Percentiles rank a stretch among this genome's conserved stretches.
phyloP scores from a whole-genome alignment of 2,329 filamentous ascomycete species.

The Truncatella angustata region DNA sequence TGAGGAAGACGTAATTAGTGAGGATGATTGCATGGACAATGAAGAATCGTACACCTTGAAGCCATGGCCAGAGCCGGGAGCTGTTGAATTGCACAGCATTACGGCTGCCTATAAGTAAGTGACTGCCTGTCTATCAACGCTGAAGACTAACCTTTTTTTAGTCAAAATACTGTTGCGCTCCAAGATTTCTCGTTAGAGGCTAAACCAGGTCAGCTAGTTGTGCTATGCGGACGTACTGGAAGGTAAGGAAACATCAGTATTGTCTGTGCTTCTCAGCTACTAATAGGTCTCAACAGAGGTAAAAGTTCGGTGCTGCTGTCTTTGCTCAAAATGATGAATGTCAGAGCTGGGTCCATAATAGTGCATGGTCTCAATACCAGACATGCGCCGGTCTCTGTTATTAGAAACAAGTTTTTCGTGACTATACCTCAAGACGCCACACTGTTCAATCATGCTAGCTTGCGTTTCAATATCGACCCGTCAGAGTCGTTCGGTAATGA shows the following conservation, averaged over 20 bases:
- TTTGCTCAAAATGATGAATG: conserved; percentile 23
- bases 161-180: conserved; percentile 22
- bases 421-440: conserved; percentile 30
- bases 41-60: not conserved
- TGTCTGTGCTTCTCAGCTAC: not conserved
- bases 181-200: conserved; percentile 24
- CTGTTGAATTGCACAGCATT: conserved; percentile 21
- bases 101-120: not conserved
- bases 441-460: conserved; percentile 19
- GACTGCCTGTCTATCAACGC: not conserved
- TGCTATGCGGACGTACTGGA: conserved; percentile 53
- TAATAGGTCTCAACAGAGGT: conserved; percentile 26
- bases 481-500: conserved; percentile 17
- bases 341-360: conserved; percentile 22
- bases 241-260: conserved; percentile 28
- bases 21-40: conserved; percentile 11
- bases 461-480: conserved; percentile 30
- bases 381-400: conserved; percentile 16
- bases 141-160: not conserved
- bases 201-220: conserved; percentile 42
- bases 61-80: conserved; percentile 31
- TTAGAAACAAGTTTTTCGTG: conserved; percentile 28
- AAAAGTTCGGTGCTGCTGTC: conserved; percentile 30
- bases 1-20: conserved; percentile 21
- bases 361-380: conserved; percentile 28